A percentile compares a stretch with the other conserved stretches of the same genome.
Evolutionary conservation across 352 stramenopile species (phyloP).

Genomic region (Pythium chondricola): DNA sequence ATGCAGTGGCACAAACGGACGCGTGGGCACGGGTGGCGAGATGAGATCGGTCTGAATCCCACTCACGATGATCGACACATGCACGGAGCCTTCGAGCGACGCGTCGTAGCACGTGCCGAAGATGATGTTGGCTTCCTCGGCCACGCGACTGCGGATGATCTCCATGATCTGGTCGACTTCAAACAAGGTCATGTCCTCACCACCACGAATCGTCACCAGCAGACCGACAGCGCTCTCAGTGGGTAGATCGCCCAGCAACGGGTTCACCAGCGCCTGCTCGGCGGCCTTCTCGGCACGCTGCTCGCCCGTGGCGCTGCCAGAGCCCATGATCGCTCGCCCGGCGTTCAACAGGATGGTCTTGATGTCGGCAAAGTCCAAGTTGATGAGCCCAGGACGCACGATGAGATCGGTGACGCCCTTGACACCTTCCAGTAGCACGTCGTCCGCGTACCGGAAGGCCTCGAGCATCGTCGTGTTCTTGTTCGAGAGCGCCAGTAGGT

Average conservation of each 20-base stretch:
- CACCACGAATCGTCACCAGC: conserved; percentile 94
- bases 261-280: conserved; percentile 92
- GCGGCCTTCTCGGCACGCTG: conserved; percentile 87
- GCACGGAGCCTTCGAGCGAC: conserved; percentile 71
- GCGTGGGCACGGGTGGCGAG: conserved; percentile 58
- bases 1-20: conserved; percentile 35
- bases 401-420: conserved; percentile 96
- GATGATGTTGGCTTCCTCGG: conserved; percentile 86
- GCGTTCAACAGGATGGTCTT: conserved; percentile 93
- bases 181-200: conserved; percentile 90
- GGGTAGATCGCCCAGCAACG: conserved; percentile 90
- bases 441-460: conserved; percentile 92
- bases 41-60: conserved; percentile 84
- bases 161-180: conserved; percentile 90
- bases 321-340: conserved; percentile 95
- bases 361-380: conserved; percentile 97
- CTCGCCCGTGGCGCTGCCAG: conserved; percentile 69
- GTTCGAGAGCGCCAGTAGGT: conserved; percentile 89
- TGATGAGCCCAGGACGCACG: conserved; percentile 94
- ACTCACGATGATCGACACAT: conserved; percentile 87
- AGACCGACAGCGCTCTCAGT: conserved; percentile 91
- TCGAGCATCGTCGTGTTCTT: conserved; percentile 92
- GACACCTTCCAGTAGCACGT: conserved; percentile 93
- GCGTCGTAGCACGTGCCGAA: conserved; percentile 86
- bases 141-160: conserved; percentile 72